Evolutionary conservation across 2,329 filamentous ascomycete genomes (phyloP).

Genomic region (Epichloe sylvatica): DNA sequence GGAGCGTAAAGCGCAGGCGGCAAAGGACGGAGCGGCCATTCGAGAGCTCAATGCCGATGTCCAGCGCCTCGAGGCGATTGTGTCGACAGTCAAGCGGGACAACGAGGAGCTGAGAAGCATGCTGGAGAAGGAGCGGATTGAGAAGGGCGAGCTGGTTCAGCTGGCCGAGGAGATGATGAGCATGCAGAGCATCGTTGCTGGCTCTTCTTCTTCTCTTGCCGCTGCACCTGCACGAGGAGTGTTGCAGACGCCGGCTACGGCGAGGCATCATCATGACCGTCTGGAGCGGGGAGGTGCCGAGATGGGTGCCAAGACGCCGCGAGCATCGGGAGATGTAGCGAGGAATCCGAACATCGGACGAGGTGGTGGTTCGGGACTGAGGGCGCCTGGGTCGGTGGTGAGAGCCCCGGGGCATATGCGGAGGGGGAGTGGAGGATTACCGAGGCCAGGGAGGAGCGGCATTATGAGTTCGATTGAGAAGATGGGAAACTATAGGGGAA

Average conservation of each 20-base stretch:
- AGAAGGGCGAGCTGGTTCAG: constrained; percentile 71
- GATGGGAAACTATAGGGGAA: constrained; percentile 54
- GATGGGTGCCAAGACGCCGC: constrained; percentile 22
- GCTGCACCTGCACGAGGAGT: constrained; percentile 8
- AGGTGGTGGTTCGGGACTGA: constrained; percentile 41
- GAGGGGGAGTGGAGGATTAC: constrained; percentile 31
- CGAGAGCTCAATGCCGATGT: constrained; percentile 59
- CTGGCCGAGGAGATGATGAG: constrained; percentile 74
- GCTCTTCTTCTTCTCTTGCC: constrained; percentile 4
- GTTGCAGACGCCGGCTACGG: constrained; percentile 2
- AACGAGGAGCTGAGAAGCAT: constrained; percentile 51
- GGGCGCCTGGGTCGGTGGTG: constrained; percentile 42
- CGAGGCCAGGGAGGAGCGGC: constrained; percentile 47
- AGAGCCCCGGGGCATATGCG: constrained; percentile 30
- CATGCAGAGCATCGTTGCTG: constrained; percentile 39
- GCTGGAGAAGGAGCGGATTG: constrained; percentile 61
- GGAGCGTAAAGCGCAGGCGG: constrained; percentile 43
- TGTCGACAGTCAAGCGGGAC: constrained; percentile 55
- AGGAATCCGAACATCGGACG: background rate
- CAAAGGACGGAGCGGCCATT: constrained; percentile 52
- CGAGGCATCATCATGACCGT: background rate
- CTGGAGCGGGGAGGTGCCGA: background rate
- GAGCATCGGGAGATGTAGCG: constrained; percentile 40
- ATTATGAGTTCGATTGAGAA: constrained; percentile 79
- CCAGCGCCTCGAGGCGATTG: constrained; percentile 59